A percentile compares a stretch with the other conserved stretches of the same genome.
Conservation (phyloP, 306 rosid genomes). For the Inga oerstediana region DNA sequence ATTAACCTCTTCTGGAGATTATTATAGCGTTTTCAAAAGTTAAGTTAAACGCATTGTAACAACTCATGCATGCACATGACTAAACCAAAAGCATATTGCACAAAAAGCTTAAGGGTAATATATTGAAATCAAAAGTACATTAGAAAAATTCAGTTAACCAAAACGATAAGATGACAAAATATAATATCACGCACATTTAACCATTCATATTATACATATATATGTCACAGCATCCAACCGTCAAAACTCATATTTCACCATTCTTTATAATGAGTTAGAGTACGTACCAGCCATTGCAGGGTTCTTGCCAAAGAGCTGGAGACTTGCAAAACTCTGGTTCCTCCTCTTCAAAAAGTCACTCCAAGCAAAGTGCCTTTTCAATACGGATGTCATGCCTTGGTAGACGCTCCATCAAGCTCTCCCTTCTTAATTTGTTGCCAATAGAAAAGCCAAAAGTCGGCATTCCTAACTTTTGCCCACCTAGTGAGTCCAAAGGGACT, state of each 20-base stretch:
- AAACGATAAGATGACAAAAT: neutral
- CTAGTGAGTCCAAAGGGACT: slow-evolving; percentile 19
- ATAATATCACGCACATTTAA: neutral
- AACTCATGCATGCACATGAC: neutral
- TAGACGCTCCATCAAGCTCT: neutral
- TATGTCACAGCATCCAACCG: neutral
- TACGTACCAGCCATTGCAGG: neutral
- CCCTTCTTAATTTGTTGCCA: neutral
- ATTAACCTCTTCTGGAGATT: neutral
- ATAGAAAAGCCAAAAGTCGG: neutral
- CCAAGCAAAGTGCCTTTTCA: neutral
- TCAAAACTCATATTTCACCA: neutral
- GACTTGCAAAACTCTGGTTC: neutral
- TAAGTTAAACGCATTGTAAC: neutral
- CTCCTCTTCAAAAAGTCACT: neutral
- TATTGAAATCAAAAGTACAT: neutral
- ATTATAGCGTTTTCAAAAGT: neutral
- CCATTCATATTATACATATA: neutral
- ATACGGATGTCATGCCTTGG: neutral
- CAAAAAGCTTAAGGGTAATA: neutral
- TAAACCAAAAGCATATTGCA: neutral
- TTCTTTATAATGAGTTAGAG: neutral
- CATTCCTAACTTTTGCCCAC: neutral
- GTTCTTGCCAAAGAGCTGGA: neutral
- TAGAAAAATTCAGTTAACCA: neutral